Conservation (phyloP, 2,329 filamentous ascomycete species). For the Xylariaceae sp. region DNA sequence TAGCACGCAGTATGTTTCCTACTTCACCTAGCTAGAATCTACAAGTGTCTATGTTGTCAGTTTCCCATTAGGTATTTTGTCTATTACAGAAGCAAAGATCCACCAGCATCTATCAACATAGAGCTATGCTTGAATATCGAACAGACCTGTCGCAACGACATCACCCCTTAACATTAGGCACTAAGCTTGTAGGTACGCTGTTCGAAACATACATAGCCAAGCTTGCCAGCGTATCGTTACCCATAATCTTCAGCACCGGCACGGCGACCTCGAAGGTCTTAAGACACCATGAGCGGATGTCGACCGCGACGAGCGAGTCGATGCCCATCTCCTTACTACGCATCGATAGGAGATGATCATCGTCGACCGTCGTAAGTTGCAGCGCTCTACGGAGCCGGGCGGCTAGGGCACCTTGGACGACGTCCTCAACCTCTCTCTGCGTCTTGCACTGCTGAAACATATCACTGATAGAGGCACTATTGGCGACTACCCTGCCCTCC, state of each 20-base stretch:
- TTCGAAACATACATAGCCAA: conserved; percentile 2
- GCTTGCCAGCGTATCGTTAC: conserved; percentile 8
- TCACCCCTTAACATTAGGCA: conserved; percentile 25
- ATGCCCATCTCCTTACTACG: conserved; percentile 18
- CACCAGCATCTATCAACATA: too few relatives aligned
- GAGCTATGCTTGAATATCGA: too few relatives aligned
- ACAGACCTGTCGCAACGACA: too few relatives aligned
- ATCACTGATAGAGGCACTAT: conserved; percentile 6
- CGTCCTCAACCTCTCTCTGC: not conserved
- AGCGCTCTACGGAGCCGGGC: conserved; percentile 19
- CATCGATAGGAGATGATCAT: conserved; percentile 23
- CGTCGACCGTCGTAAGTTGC: conserved; percentile 17
- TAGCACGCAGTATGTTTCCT: too few relatives aligned
- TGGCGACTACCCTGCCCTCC: not conserved
- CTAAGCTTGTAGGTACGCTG: conserved; percentile 1
- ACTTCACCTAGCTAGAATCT: too few relatives aligned
- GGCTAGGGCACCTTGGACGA: conserved; percentile 11
- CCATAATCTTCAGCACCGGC: conserved; percentile 42
- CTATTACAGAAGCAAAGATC: too few relatives aligned
- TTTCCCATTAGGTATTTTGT: too few relatives aligned
- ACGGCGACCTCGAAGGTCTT: conserved; percentile 47
- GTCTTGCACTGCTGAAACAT: conserved; percentile 1
- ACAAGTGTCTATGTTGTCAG: too few relatives aligned
- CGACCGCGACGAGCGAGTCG: conserved; percentile 29
- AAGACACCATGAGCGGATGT: conserved; percentile 50